These are phyloP conservation scores for Pythium rishiriense DNA, from an alignment of 352 stramenopile species.

Conservation along the genomic window DNA sequence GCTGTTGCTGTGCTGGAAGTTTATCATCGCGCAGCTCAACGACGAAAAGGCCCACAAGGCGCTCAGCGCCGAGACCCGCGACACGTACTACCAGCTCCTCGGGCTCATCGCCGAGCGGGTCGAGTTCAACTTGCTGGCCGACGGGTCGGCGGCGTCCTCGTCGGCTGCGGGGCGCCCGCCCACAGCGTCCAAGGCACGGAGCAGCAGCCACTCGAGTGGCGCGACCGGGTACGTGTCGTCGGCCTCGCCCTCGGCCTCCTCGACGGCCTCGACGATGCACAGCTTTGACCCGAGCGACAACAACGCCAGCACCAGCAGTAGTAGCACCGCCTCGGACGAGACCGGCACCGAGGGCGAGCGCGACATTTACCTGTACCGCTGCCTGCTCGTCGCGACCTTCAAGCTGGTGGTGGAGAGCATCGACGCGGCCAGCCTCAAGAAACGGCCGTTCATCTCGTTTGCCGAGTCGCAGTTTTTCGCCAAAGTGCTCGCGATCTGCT, in stretches of 20 bases:
- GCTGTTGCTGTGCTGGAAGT: slow-evolving; percentile 71
- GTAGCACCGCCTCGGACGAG: background rate
- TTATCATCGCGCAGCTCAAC: slow-evolving; percentile 58
- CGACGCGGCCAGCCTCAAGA: slow-evolving; percentile 40
- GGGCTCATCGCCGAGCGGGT: slow-evolving; percentile 61
- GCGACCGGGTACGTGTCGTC: slow-evolving; percentile 2
- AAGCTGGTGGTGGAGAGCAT: slow-evolving; percentile 70
- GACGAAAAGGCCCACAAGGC: slow-evolving; percentile 33
- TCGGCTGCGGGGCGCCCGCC: slow-evolving; percentile 7
- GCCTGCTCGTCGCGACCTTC: slow-evolving; percentile 73
- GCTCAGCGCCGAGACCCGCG: slow-evolving; percentile 36
- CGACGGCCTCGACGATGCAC: slow-evolving; percentile 9
- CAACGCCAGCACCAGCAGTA: slow-evolving; percentile 1
- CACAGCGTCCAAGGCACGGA: slow-evolving; percentile 13
- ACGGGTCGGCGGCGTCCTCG: slow-evolving; percentile 5
- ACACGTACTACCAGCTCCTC: slow-evolving; percentile 69
- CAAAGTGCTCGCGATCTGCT: slow-evolving; percentile 70
- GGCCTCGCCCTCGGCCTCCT: slow-evolving; percentile 14
- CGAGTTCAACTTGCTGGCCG: slow-evolving; percentile 55
- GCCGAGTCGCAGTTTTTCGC: slow-evolving; percentile 64
- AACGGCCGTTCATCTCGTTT: slow-evolving; percentile 54
- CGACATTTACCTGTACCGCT: slow-evolving; percentile 66
- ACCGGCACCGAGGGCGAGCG: slow-evolving; percentile 45
- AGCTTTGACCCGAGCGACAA: slow-evolving; percentile 21
- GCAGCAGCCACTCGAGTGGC: slow-evolving; percentile 20